Evolutionary conservation across 2,329 filamentous ascomycete genomes (phyloP).

Genomic region (Plenodomus biglobosus): DNA sequence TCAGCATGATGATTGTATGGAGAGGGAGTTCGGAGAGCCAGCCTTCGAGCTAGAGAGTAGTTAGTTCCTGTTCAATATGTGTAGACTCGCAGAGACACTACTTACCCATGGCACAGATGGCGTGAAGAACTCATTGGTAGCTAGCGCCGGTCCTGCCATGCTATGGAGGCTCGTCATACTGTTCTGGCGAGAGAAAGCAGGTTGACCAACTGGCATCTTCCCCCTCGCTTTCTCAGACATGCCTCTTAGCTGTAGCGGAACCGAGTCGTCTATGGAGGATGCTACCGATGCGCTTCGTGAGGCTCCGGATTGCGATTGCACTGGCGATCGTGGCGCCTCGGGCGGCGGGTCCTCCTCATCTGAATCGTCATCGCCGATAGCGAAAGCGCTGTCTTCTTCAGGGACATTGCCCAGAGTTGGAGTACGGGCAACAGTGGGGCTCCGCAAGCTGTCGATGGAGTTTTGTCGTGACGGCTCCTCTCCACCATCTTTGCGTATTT

Average conservation of each 20-base stretch:
- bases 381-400: slow-evolving; percentile 78
- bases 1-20: slow-evolving; percentile 79
- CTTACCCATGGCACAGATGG: slow-evolving; percentile 74
- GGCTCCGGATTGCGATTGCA: slow-evolving; percentile 38
- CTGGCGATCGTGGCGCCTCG: slow-evolving; percentile 35
- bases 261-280: slow-evolving; percentile 70
- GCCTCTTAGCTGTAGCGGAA: slow-evolving; percentile 79
- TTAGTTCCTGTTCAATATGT: slow-evolving; percentile 18
- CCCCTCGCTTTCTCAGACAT: slow-evolving; percentile 98
- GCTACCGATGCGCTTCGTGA: slow-evolving; percentile 69
- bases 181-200: slow-evolving; percentile 86
- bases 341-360: slow-evolving; percentile 59
- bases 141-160: slow-evolving; percentile 60
- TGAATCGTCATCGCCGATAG: slow-evolving; percentile 81
- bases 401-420: slow-evolving; percentile 67
- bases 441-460: slow-evolving; percentile 69
- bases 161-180: slow-evolving; percentile 79
- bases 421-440: slow-evolving; percentile 60
- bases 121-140: slow-evolving; percentile 66
- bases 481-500: slow-evolving; percentile 64
- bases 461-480: slow-evolving; percentile 51
- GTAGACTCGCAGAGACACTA: slow-evolving; percentile 19
- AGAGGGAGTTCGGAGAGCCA: slow-evolving; percentile 92
- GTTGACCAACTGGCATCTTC: slow-evolving; percentile 84
- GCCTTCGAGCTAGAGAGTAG: slow-evolving; percentile 67